These are phyloP conservation scores for Thermothielavioides terrestris DNA, from an alignment of 495 filamentous ascomycete genomes.

Conservation along the genomic window DNA sequence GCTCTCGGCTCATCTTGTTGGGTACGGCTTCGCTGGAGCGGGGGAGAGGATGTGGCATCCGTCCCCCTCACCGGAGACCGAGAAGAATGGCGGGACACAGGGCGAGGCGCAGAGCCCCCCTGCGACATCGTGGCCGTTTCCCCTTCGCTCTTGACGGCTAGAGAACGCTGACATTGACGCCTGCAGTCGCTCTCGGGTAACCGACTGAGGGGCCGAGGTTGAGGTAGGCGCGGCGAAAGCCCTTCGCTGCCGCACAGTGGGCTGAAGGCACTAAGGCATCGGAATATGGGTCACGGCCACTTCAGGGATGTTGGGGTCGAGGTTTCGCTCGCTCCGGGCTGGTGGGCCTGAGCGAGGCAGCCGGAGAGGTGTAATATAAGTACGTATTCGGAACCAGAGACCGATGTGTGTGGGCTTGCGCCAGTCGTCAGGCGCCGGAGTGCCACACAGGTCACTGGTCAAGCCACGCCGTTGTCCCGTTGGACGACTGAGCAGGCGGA, in stretches of 20 bases:
- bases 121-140: conserved; percentile 54
- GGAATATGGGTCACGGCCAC: conserved; percentile 9
- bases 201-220: too few species aligned
- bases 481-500: conserved; percentile 11
- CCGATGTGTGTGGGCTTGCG: conserved; percentile 15
- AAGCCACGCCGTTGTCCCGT: conserved; percentile 17
- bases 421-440: conserved; percentile 10
- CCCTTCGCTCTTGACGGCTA: conserved; percentile 42
- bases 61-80: conserved; percentile 22
- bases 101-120: conserved; percentile 42
- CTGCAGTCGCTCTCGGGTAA: conserved; percentile 16
- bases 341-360: neutral
- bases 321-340: neutral
- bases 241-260: conserved; percentile 10
- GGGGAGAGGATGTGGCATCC: conserved; percentile 21
- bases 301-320: neutral
- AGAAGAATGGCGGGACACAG: conserved; percentile 34
- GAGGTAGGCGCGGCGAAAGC: neutral
- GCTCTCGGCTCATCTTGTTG: conserved; percentile 19
- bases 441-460: conserved; percentile 1
- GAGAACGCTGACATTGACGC: conserved; percentile 48
- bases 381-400: conserved; percentile 16
- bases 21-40: conserved; percentile 15
- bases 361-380: conserved; percentile 9
- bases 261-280: neutral